Conservation (phyloP, 306 rosid genomes). For the Datisca glomerata region DNA sequence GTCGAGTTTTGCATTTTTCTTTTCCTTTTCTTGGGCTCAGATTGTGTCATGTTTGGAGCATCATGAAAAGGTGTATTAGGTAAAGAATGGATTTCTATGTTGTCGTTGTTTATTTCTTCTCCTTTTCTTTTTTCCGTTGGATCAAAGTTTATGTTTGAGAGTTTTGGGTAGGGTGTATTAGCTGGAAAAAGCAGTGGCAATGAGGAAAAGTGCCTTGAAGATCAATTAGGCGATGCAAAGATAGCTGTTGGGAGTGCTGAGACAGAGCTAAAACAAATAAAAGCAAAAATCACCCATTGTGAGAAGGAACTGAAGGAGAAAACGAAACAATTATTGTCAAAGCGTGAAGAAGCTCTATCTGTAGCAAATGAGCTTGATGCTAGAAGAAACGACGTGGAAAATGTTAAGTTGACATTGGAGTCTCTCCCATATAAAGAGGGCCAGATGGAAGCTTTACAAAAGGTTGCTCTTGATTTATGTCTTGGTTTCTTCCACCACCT, state of each 20-base stretch:
- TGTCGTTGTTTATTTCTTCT: constrained; percentile 3
- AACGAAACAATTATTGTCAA: constrained; percentile 52
- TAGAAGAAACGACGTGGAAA: constrained; percentile 52
- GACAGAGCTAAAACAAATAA: constrained; percentile 74
- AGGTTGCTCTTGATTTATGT: constrained; percentile 32
- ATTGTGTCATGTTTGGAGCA: no score
- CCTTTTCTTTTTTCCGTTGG: neutral
- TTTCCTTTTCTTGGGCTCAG: neutral
- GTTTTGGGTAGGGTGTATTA: constrained; percentile 51
- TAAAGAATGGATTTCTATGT: constrained; percentile 15
- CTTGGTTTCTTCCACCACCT: constrained; percentile 12
- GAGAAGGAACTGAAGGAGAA: constrained; percentile 80
- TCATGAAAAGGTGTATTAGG: constrained; percentile 82
- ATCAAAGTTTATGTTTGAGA: neutral
- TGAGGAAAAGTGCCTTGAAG: constrained; percentile 91
- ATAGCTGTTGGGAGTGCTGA: constrained; percentile 82
- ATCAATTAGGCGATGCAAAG: constrained; percentile 85
- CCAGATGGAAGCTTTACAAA: constrained; percentile 78
- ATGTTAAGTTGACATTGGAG: constrained; percentile 41
- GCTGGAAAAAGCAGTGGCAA: constrained; percentile 88
- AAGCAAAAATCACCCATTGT: constrained; percentile 71
- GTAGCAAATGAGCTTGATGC: constrained; percentile 62
- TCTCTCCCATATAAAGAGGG: constrained; percentile 72
- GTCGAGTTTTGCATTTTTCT: constrained; percentile 1
- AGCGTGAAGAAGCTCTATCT: constrained; percentile 72